phyloP scores from a whole-genome alignment of 148 eudicot species.

The Vaccinium corymbosum region DNA sequence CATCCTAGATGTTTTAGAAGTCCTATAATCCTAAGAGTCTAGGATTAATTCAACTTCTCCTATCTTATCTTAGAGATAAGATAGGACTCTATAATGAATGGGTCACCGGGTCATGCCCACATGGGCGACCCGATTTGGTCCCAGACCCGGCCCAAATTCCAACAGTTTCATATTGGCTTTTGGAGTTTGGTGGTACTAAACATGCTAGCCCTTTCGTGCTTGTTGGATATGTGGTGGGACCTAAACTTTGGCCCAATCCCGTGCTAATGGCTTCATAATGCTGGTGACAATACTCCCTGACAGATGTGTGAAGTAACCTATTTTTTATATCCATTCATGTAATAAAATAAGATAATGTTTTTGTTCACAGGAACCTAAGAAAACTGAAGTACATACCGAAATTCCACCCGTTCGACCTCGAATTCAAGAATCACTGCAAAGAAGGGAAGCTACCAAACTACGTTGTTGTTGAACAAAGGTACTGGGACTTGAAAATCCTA shows the following conservation, averaged over 20 bases:
- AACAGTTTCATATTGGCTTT: neutral
- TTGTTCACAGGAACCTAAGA: constrained; percentile 51
- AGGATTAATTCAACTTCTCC: too few relatives aligned
- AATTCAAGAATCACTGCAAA: constrained; percentile 73
- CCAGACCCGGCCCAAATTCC: too few relatives aligned
- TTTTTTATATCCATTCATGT: neutral
- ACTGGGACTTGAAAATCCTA: constrained; percentile 45
- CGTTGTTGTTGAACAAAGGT: constrained; percentile 74
- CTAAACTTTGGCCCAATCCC: neutral
- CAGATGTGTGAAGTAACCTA: neutral
- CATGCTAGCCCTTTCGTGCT: neutral
- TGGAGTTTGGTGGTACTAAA: neutral
- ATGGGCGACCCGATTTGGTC: too few relatives aligned
- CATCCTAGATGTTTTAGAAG: too few relatives aligned
- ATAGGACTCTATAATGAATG: too few relatives aligned
- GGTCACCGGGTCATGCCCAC: too few relatives aligned
- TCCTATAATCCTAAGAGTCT: too few relatives aligned
- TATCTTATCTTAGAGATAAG: too few relatives aligned
- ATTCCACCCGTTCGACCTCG: constrained; percentile 60
- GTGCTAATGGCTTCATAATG: neutral
- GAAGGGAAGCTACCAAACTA: constrained; percentile 83
- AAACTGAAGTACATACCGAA: constrained; percentile 63
- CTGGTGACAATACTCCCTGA: neutral
- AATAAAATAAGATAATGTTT: neutral
- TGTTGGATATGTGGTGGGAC: neutral